A percentile compares a stretch with the other conserved stretches of the same genome.
These are phyloP conservation scores for Jatropha podagrica DNA, from an alignment of 441 rosid species.

Conservation along the genomic window DNA sequence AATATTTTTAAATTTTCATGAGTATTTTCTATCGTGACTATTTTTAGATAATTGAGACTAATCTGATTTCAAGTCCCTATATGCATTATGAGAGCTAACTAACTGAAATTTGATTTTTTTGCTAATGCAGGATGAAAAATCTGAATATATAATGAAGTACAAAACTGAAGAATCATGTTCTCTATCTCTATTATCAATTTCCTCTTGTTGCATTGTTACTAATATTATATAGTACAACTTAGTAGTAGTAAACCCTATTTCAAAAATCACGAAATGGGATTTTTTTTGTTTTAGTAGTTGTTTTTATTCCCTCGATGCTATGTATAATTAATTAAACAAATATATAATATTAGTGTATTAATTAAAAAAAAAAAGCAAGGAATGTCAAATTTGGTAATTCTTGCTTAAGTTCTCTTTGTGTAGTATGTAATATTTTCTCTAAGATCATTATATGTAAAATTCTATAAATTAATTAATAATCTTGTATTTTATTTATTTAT, in stretches of 20 bases:
- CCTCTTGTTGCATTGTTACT: neutral
- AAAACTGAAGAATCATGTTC: neutral
- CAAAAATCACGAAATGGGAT: neutral
- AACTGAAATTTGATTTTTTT: neutral
- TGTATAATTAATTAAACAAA: neutral
- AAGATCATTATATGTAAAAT: neutral
- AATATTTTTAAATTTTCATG: neutral
- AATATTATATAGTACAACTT: neutral
- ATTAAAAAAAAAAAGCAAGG: neutral
- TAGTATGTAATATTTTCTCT: neutral
- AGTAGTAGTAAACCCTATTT: neutral
- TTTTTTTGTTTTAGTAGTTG: neutral
- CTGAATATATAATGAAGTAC: slow-evolving; percentile 35
- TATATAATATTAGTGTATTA: neutral
- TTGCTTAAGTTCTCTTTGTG: neutral
- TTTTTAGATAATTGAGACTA: too few relatives aligned
- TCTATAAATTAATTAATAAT: neutral
- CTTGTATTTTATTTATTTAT: neutral
- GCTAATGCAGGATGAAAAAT: slow-evolving; percentile 50
- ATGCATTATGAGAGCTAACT: neutral
- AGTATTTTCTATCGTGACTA: too few relatives aligned
- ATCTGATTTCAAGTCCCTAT: too few relatives aligned
- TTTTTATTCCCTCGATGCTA: neutral
- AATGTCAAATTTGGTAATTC: neutral
- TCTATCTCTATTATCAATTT: neutral